phyloP scores from a whole-genome alignment of 1,139 yeast species.

The Candida glucosophila region DNA sequence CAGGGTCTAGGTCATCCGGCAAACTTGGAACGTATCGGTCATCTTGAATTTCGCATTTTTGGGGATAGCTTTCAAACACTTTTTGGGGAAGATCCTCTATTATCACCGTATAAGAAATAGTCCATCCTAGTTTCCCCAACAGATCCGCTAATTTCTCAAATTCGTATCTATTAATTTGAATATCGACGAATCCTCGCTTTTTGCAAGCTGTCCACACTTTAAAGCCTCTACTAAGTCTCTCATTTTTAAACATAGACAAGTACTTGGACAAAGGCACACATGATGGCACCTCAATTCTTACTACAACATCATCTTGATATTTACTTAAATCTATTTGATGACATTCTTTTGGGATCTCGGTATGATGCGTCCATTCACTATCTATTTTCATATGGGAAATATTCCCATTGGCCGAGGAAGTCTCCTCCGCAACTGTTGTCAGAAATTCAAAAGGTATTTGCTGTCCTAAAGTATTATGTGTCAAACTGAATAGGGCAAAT shows the following conservation, averaged over 20 bases:
- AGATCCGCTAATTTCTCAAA: conserved; percentile 14
- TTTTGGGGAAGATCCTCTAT: conserved; percentile 50
- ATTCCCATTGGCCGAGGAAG: too few species aligned
- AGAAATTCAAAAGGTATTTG: too few species aligned
- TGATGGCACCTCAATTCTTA: conserved; percentile 34
- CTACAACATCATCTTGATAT: conserved; percentile 43
- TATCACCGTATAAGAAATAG: conserved; percentile 24
- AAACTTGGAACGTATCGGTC: conserved; percentile 9
- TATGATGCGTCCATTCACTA: conserved; percentile 1
- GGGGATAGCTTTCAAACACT: conserved; percentile 48
- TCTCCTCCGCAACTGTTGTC: too few species aligned
- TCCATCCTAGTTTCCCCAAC: conserved; percentile 8
- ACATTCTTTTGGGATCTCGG: conserved; percentile 6
- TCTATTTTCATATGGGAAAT: too few species aligned
- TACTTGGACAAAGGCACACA: too few species aligned
- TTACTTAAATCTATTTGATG: conserved; percentile 42
- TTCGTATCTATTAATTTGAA: conserved; percentile 21
- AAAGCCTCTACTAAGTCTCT: too few species aligned
- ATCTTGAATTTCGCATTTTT: conserved; percentile 7
- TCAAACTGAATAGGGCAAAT: too few species aligned
- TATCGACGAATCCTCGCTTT: conserved; percentile 19
- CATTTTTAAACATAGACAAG: too few species aligned
- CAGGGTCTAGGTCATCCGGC: too few species aligned
- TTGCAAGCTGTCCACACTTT: conserved; percentile 26
- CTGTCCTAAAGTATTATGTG: too few species aligned